Conservation (phyloP, 1,284 basidiomycete genomes). For the Melampsora americana region DNA sequence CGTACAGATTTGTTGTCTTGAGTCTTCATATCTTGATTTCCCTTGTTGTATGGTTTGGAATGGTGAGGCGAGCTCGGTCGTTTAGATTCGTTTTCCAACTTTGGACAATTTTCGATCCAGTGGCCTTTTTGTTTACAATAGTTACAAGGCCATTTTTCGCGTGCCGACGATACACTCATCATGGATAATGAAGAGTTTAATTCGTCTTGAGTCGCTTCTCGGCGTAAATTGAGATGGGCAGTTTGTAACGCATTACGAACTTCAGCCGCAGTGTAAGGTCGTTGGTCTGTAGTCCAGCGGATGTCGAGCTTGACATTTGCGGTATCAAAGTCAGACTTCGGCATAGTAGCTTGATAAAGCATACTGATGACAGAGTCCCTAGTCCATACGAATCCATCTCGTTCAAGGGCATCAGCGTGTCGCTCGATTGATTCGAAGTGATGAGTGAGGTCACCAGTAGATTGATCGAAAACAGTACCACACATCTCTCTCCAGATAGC, state of each 20-base stretch:
- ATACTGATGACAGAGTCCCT: not conserved
- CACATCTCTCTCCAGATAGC: not conserved
- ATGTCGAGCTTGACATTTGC: not conserved
- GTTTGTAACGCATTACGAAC: not conserved
- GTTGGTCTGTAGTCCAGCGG: not conserved
- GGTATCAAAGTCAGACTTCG: not conserved
- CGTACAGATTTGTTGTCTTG: no score
- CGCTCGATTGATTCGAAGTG: not conserved
- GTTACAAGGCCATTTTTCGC: no score
- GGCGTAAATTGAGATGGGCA: not conserved
- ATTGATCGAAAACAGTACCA: not conserved
- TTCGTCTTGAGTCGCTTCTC: not conserved
- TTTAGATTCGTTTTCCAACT: no score
- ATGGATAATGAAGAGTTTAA: not conserved
- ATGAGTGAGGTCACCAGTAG: not conserved
- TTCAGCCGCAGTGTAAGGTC: not conserved
- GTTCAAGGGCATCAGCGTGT: not conserved
- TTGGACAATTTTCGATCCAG: not conserved
- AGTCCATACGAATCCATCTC: not conserved
- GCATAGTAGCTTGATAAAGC: not conserved
- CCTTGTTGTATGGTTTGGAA: no score
- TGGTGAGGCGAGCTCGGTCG: not conserved
- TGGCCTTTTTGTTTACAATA: not conserved
- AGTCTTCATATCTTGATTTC: no score
- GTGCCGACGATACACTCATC: not conserved